Base-by-base conservation (phyloP, 345 rosid genomes). In the Arabis hirsuta region DNA sequence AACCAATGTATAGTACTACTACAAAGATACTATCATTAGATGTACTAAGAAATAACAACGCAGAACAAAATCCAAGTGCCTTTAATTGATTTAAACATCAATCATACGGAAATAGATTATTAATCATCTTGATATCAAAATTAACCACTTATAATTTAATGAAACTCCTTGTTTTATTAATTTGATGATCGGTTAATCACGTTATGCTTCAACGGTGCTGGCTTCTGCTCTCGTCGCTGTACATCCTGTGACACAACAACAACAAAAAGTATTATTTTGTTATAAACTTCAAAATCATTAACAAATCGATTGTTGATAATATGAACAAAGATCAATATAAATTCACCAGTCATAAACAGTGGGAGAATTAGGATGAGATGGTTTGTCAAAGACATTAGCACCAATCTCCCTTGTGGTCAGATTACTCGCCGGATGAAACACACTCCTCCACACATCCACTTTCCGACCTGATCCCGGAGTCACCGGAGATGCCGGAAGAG, bases 361-460 rank as follows among this genome's bases (percentile, higher is more conserved):
- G 46, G 98, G 98, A 20, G 98, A 83, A 82, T 91, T 91, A 11
- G 98, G 85, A 32, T 87, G 86, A 3, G 72, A 2, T 0, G 98
- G 97, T 77, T 88, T 86, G 81, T 91, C 98, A 65, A 89, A 94
- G 62, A 86, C 65, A 51, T 84, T 77, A 24, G 85, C 83, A 5
- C 98, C 97, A 32, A 91, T 81, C 19, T 72, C 73, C 74, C 62
- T 86, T 36, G 96, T 94, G 50, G 93, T 92, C 7, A 85, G 82
- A 83, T 94, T 91, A 86, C 98, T 91, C 1, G 96, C 98, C 0
- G 97, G 98, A 78, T 94, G 77, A 82, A 94, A 94, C 57, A 94
- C 97, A 74, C 96, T 94, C 87, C 98, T 84, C 98, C 98, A 94
- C 53, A 94, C 98, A 82, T 91, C 90, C 7, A 80, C 96, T 84